Base-by-base conservation (phyloP, 1,139 yeast genomes). In the Geotrichum klebahnii region DNA sequence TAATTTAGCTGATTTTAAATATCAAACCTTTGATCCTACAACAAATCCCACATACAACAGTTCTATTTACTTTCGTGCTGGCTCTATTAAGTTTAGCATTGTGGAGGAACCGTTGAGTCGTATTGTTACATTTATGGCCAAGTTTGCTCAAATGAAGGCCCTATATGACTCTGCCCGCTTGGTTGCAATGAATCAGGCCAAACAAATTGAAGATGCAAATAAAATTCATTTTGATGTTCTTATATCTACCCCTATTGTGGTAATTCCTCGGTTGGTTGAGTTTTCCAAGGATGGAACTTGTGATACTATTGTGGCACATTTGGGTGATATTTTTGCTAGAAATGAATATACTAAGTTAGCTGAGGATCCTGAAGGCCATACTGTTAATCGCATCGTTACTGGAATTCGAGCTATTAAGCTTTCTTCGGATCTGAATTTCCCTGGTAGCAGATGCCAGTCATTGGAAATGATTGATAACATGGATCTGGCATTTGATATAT, bases 81-180 rank as follows among this genome's bases (percentile, higher is more conserved):
- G 95, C 0, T 80, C 96, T 0, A 70, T 87, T 57, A 78, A 77
- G 46, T 67, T 89, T 3, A 85, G 82, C 63, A 85, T 89, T 61
- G 80, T 87, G 24, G 96, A 90, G 60, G 84, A 82, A 55, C 85
- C 97, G 0, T 75, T 88, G 57, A 75, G 81, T 40, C 78, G 82
- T 57, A 77, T 92, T 10, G 64, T 84, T 37, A 74, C 77, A 26
- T 90, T 81, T 61, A 69, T 88, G 59, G 79, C 79, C 57, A 84
- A 85, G 59, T 86, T 92, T 62, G 83, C 82, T 54, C 78, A 78
- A 59, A 87, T 90, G 96, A 92, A 92, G 66, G 80, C 80, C 1
- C 74, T 90, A 17, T 92, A 85, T 65, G 97, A 92, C 61, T 72
- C 78, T 14, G 95, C 97, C 0, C 77, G 97, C 54, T 87, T 84